These are phyloP conservation scores for Pichia cactophila DNA, from an alignment of 1,139 yeast genomes.

Conservation along the genomic window DNA sequence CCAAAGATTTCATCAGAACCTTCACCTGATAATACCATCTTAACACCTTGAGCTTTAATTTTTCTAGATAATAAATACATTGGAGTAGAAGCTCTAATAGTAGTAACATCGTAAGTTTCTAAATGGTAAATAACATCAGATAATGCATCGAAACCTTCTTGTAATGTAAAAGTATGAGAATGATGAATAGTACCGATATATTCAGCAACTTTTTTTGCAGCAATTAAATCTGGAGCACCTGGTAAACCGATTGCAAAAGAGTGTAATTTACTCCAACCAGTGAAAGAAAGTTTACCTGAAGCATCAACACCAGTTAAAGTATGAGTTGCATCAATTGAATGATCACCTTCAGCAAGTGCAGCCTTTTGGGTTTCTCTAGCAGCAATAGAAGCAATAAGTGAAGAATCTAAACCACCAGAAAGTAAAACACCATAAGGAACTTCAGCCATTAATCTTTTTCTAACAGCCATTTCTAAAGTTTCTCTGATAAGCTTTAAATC, in stretches of 20 bases:
- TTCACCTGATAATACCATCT: conserved; percentile 98
- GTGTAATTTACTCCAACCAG: conserved; percentile 83
- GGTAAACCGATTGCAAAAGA: conserved; percentile 97
- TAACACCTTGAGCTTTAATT: conserved; percentile 98
- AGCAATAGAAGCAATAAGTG: conserved; percentile 93
- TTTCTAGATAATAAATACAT: conserved; percentile 94
- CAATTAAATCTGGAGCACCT: conserved; percentile 94
- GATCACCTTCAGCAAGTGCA: conserved; percentile 38
- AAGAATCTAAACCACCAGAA: conserved; percentile 95
- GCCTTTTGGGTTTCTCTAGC: conserved; percentile 91
- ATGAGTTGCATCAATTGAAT: conserved; percentile 43
- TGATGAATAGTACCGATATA: conserved; percentile 95
- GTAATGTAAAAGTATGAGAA: conserved; percentile 92
- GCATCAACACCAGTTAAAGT: conserved; percentile 90
- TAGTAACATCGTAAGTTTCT: conserved; percentile 97
- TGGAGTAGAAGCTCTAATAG: conserved; percentile 98
- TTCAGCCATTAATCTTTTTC: conserved; percentile 99
- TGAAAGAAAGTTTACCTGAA: conserved; percentile 66
- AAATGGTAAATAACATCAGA: conserved; percentile 90
- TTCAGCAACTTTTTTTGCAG: conserved; percentile 94
- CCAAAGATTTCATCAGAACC: conserved; percentile 99
- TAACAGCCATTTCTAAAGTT: conserved; percentile 84
- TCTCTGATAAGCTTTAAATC: conserved; percentile 70
- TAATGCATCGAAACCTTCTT: conserved; percentile 94
- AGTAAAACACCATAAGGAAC: conserved; percentile 96